Base-by-base conservation (phyloP, 331 rosid genomes). In the Ulmus americana region DNA sequence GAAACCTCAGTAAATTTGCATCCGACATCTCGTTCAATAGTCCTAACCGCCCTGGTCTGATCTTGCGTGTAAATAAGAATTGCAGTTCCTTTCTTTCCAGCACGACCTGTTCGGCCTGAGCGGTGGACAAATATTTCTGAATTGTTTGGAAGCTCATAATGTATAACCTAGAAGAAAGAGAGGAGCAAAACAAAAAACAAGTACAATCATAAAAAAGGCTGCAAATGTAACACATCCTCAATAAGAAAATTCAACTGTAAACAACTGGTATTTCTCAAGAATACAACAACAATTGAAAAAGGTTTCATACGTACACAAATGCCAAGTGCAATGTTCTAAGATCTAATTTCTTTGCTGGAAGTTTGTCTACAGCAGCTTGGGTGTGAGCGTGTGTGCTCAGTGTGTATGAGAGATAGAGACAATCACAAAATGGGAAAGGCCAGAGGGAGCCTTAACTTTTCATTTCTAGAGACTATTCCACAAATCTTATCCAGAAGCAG, bases 61-160 rank as follows among this genome's bases (percentile, higher is more conserved):
- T 75, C 90, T 11, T 77, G 84, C 2, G 90, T 58, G 76, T 94
- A 68, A 16, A 94, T 71, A 64, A 87, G 87, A 80, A 94, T 82
- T 47, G 95, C 99, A 67, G 76, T 64, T 68, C 99, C 99, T 76
- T 84, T 94, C 88, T 84, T 94, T 67, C 99, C 99, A 66, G 99
- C 97, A 75, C 99, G 95, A 39, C 99, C 99, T 55, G 99, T 94
- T 65, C 99, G 79, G 45, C 99, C 99, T 2, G 99, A 90, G 73
- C 99, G 90, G 65, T 94, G 99, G 71, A 94, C 97, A 87, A 94
- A 94, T 85, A 90, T 90, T 81, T 90, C 99, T 11, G 99, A 82
- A 74, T 58, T 57, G 75, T 85, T 94, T 78, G 99, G 97, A 70
- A 87, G 90, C 74, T 90, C 99, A n/a, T 74, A 94, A 74, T 94